These are phyloP conservation scores for Dictyostelium intermedium DNA, from an alignment of 78 protist species.

Conservation along the genomic window DNA sequence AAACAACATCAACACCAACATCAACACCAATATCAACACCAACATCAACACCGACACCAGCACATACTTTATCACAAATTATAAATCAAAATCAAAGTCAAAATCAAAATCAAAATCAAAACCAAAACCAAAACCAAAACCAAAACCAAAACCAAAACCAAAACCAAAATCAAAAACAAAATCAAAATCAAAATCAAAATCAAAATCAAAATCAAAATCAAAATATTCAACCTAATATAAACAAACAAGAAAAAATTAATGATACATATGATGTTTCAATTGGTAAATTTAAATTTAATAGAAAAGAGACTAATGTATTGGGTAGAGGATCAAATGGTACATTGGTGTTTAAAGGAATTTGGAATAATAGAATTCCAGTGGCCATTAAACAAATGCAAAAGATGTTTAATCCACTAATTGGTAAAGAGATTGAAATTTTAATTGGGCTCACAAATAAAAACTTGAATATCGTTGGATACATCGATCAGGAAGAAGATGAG, in stretches of 20 bases:
- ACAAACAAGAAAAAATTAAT: neutral
- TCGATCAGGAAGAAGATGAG: conserved; percentile 65
- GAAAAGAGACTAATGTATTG: neutral
- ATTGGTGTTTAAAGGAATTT: conserved; percentile 30
- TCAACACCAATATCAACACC: no score
- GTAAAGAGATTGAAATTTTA: conserved; percentile 33
- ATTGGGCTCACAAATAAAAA: conserved; percentile 10
- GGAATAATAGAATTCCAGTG: conserved; percentile 45
- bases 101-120: no score
- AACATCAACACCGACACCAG: no score
- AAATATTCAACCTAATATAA: neutral
- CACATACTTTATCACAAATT: no score
- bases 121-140: no score
- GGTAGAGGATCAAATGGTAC: conserved; percentile 75
- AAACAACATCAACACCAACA: no score
- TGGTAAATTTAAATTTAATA: conserved; percentile 71
- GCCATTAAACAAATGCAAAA: conserved; percentile 54
- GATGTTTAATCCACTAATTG: conserved; percentile 12
- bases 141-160: no score
- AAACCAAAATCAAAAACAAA: no score
- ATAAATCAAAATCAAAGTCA: no score
- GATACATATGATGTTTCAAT: conserved; percentile 4
- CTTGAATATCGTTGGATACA: conserved; percentile 28
- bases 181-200: no score
- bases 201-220: no score